Conservation (phyloP, 306 rosid genomes). For the Bauhinia variegata region DNA sequence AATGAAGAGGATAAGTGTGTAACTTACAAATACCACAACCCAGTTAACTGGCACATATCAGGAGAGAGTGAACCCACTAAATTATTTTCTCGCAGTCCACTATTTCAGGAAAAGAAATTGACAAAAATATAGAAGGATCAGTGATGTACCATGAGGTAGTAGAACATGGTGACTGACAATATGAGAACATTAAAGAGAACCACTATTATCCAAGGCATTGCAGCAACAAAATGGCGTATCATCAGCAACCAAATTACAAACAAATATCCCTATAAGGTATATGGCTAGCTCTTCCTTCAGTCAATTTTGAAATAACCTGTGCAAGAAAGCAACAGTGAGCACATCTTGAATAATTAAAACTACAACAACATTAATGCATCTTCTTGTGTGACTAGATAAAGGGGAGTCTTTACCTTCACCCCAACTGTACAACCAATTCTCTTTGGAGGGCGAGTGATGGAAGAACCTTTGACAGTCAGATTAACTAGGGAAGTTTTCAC, state of each 20-base stretch:
- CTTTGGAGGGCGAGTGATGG: conserved; percentile 69
- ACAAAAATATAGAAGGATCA: too few species aligned
- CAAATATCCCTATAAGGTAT: too few species aligned
- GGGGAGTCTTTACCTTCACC: conserved; percentile 62
- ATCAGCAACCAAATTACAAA: conserved; percentile 90
- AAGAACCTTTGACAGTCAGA: conserved; percentile 81
- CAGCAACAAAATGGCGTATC: conserved; percentile 93
- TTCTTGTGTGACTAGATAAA: conserved; percentile 11
- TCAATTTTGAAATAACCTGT: too few species aligned
- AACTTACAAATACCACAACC: conserved; percentile 80
- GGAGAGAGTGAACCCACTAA: conserved; percentile 62
- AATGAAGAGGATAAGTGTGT: not conserved
- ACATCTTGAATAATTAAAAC: conserved; percentile 32
- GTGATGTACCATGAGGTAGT: too few species aligned
- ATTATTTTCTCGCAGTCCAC: conserved; percentile 66
- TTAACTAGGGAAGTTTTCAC: conserved; percentile 93
- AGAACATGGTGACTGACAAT: conserved; percentile 80
- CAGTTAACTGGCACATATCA: conserved; percentile 64
- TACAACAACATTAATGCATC: conserved; percentile 19
- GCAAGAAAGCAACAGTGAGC: conserved; percentile 43
- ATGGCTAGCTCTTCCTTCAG: too few species aligned
- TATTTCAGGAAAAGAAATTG: not conserved
- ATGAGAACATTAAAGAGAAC: conserved; percentile 76
- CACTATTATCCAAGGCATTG: conserved; percentile 98
- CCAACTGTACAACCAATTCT: conserved; percentile 92